Conservation (phyloP, 2,329 filamentous ascomycete genomes). For the Purpureocillium lavendulum region DNA sequence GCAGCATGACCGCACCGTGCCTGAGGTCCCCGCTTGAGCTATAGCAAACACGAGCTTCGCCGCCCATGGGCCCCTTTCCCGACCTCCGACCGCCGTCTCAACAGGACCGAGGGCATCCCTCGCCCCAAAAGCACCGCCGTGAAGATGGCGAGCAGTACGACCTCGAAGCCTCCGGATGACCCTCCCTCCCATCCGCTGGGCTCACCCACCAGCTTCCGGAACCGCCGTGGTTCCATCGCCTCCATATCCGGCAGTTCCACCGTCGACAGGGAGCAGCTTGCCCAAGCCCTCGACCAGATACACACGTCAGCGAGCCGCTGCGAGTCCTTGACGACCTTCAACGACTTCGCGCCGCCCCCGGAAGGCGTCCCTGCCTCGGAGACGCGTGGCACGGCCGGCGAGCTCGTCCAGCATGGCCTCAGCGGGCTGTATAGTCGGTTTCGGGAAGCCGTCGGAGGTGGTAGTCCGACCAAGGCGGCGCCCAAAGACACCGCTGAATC, state of each 20-base stretch:
- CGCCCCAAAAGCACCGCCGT: conserved; percentile 5
- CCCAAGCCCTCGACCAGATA: conserved; percentile 75
- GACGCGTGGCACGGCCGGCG: conserved; percentile 60
- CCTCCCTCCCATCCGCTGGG: conserved; percentile 17
- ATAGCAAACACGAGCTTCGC: neutral
- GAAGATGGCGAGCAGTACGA: conserved; percentile 21
- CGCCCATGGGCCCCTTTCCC: neutral
- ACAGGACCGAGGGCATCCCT: neutral
- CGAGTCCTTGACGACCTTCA: conserved; percentile 82
- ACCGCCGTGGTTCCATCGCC: conserved; percentile 29
- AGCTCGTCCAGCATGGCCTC: conserved; percentile 75
- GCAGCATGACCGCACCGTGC: too few species aligned
- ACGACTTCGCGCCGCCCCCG: conserved; percentile 75
- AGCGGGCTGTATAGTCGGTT: conserved; percentile 85
- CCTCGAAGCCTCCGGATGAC: conserved; percentile 19
- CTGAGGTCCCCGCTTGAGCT: too few species aligned
- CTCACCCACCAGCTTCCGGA: conserved; percentile 22
- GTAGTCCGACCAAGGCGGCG: conserved; percentile 34
- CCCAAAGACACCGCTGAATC: conserved; percentile 21
- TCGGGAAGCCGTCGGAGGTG: conserved; percentile 69
- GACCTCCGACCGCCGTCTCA: neutral
- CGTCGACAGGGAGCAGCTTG: conserved; percentile 63
- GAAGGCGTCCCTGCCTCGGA: conserved; percentile 50
- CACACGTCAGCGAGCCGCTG: conserved; percentile 83
- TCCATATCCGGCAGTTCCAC: conserved; percentile 31